Percentiles rank a stretch among this genome's conserved stretches.
These are phyloP conservation scores for Gremmenia infestans DNA, from an alignment of 2,329 filamentous ascomycete genomes.

Conservation along the genomic window DNA sequence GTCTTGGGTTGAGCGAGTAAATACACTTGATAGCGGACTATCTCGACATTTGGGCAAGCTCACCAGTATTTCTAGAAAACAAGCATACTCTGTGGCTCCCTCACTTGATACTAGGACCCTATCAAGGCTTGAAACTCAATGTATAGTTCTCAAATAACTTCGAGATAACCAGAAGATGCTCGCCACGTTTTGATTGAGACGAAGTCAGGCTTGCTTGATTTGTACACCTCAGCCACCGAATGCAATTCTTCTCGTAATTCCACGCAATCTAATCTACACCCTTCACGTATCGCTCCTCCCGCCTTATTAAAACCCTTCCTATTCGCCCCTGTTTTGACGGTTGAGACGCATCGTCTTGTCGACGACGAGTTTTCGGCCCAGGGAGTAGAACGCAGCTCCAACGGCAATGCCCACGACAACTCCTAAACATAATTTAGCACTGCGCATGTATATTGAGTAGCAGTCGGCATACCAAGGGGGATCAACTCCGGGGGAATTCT, in stretches of 20 bases:
- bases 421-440: constrained; percentile 41
- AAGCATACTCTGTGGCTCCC: too few species aligned
- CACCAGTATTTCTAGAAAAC: too few species aligned
- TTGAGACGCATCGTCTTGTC: constrained; percentile 90
- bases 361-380: constrained; percentile 72
- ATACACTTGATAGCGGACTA: too few species aligned
- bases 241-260: not conserved
- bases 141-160: too few species aligned
- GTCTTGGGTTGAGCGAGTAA: not conserved
- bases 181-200: constrained; percentile 18
- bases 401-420: constrained; percentile 84
- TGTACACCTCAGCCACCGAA: constrained; percentile 19
- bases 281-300: not conserved
- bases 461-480: constrained; percentile 72
- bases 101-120: too few species aligned
- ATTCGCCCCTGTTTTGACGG: constrained; percentile 51
- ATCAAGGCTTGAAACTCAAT: too few species aligned
- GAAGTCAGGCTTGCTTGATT: constrained; percentile 18
- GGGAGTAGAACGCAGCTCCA: constrained; percentile 75
- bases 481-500: constrained; percentile 90
- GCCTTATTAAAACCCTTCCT: constrained; percentile 17
- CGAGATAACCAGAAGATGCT: not conserved
- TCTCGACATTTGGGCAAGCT: too few species aligned
- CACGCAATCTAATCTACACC: not conserved
- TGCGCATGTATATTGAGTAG: not conserved